Conservation (phyloP, 2,329 filamentous ascomycete species). For the Chrysoporthe cubensis region DNA sequence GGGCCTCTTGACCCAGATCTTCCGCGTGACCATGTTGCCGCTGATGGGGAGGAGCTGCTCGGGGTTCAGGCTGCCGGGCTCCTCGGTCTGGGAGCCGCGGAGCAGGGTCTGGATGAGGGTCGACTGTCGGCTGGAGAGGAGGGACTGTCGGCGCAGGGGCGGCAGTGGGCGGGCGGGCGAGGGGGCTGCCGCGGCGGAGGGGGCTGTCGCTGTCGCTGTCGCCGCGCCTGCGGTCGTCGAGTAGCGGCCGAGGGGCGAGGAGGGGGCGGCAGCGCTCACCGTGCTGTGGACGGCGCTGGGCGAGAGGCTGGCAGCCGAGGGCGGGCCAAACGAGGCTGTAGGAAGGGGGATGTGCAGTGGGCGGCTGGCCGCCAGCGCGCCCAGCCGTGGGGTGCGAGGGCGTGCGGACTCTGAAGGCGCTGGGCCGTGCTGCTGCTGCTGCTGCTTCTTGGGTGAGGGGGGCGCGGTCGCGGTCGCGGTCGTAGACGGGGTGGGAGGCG, state of each 20-base stretch:
- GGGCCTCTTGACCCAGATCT: conserved; percentile 93
- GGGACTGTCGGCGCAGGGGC: conserved; percentile 47
- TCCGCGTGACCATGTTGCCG: conserved; percentile 67
- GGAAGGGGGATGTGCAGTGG: conserved; percentile 25
- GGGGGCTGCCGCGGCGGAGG: background rate
- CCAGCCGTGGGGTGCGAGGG: conserved; percentile 22
- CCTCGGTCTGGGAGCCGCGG: conserved; percentile 45
- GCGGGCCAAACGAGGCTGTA: conserved; percentile 21
- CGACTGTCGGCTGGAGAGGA: conserved; percentile 49
- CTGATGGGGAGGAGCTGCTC: conserved; percentile 45
- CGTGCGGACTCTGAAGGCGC: conserved; percentile 34
- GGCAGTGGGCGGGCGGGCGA: conserved; percentile 31
- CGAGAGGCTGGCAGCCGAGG: conserved; percentile 29
- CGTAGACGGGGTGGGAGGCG: background rate
- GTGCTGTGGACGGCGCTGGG: conserved; percentile 29
- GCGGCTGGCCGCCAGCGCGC: conserved; percentile 11
- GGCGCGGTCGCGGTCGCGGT: background rate
- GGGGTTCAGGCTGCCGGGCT: conserved; percentile 41
- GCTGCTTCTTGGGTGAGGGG: background rate
- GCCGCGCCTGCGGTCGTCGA: conserved; percentile 31
- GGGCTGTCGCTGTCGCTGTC: no score
- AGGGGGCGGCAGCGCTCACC: conserved; percentile 27
- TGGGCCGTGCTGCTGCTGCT: conserved; percentile 18
- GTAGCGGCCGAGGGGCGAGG: conserved; percentile 32
- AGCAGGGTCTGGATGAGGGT: conserved; percentile 58